Evolutionary conservation across 805 yeast species (phyloP).

Genomic region (Schwanniomyces sp.): DNA sequence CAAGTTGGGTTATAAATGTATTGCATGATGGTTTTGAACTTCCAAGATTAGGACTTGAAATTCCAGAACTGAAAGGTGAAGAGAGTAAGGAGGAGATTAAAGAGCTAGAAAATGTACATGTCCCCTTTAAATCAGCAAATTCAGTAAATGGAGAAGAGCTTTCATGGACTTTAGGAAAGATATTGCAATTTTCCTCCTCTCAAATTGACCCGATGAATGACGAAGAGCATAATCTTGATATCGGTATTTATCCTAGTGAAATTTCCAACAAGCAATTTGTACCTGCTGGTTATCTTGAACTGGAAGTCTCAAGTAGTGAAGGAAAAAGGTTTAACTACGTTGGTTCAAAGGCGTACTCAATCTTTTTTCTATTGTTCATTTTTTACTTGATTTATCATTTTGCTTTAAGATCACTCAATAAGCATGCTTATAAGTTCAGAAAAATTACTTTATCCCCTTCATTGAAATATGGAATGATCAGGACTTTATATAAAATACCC

Average conservation of each 20-base stretch:
- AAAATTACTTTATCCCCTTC: constrained; percentile 11
- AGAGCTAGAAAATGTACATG: constrained; percentile 31
- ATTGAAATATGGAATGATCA: constrained; percentile 9
- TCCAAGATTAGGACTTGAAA: constrained; percentile 67
- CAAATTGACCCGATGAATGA: constrained; percentile 40
- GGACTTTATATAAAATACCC: constrained; percentile 21
- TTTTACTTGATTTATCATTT: constrained; percentile 16
- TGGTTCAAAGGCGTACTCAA: not conserved
- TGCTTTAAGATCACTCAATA: constrained; percentile 8
- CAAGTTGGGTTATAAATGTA: constrained; percentile 88
- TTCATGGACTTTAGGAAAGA: constrained; percentile 94
- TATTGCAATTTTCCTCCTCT: constrained; percentile 77
- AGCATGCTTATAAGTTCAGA: constrained; percentile 10
- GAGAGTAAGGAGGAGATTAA: constrained; percentile 26
- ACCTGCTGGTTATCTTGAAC: constrained; percentile 23
- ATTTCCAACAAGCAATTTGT: constrained; percentile 31
- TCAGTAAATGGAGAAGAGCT: constrained; percentile 80
- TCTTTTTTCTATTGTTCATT: constrained; percentile 13
- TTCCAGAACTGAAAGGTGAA: constrained; percentile 10
- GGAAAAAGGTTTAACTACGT: constrained; percentile 1
- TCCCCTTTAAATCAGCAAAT: constrained; percentile 81
- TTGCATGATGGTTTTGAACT: constrained; percentile 90
- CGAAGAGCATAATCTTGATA: constrained; percentile 13
- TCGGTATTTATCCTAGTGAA: constrained; percentile 45
- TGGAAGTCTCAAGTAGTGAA: constrained; percentile 8